phyloP scores from a whole-genome alignment of 2,329 filamentous ascomycete species.

The Alternaria angustiovoidea region DNA sequence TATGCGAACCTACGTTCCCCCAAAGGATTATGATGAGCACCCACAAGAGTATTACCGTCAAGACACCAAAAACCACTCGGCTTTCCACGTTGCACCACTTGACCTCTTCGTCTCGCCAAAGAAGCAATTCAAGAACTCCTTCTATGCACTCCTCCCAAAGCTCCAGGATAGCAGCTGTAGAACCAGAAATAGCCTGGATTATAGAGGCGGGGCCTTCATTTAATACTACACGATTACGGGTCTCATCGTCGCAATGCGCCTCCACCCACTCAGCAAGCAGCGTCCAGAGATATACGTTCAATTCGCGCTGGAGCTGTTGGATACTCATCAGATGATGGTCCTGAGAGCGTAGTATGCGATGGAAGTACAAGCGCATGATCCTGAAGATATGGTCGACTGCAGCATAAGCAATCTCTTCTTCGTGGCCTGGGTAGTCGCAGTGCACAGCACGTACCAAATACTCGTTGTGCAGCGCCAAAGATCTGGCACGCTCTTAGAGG shows the following conservation, averaged over 20 bases:
- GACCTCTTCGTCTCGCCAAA: conserved; percentile 11
- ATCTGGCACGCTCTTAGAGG: neutral
- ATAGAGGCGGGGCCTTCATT: neutral
- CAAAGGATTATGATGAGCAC: neutral
- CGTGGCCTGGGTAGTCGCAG: neutral
- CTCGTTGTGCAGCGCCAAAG: neutral
- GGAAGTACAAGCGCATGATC: conserved; percentile 11
- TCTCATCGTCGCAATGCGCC: neutral
- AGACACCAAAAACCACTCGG: neutral
- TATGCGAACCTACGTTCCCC: neutral
- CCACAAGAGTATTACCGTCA: neutral
- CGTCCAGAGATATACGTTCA: conserved; percentile 11
- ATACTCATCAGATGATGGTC: neutral
- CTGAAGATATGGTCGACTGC: conserved; percentile 2
- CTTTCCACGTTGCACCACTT: neutral
- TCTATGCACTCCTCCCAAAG: conserved; percentile 5
- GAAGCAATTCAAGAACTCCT: conserved; percentile 3
- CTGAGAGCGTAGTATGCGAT: neutral
- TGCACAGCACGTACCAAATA: neutral
- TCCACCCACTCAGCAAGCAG: conserved; percentile 9
- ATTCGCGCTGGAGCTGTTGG: neutral
- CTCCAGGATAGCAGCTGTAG: neutral
- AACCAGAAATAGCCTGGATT: neutral
- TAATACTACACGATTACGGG: neutral
- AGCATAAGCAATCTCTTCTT: neutral